phyloP scores from a whole-genome alignment of 441 rosid species.

The Aquilaria agallochum region DNA sequence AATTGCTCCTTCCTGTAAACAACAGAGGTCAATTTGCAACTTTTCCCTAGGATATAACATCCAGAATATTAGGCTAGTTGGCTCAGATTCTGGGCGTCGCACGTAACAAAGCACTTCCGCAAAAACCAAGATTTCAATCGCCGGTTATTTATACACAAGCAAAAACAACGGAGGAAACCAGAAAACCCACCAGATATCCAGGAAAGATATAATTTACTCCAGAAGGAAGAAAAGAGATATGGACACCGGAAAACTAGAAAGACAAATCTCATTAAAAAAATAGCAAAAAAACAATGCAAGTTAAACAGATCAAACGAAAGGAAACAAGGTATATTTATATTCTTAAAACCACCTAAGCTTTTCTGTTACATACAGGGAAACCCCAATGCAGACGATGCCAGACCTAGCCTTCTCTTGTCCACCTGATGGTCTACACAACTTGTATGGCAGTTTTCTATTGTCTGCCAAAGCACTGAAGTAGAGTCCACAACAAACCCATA shows the following conservation, averaged over 20 bases:
- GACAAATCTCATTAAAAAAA: conserved; percentile 13
- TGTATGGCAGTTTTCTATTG: background rate
- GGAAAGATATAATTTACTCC: no score
- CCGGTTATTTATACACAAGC: no score
- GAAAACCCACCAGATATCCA: no score
- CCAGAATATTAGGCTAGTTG: no score
- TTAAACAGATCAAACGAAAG: background rate
- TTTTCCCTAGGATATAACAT: no score
- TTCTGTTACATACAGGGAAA: conserved; percentile 18
- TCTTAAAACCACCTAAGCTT: conserved; percentile 10
- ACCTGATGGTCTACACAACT: conserved; percentile 10
- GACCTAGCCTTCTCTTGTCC: conserved; percentile 13
- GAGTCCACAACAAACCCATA: conserved; percentile 1
- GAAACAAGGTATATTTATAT: conserved; percentile 13
- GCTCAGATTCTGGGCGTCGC: no score
- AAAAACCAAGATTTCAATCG: no score
- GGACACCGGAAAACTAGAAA: conserved; percentile 7
- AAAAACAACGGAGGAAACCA: no score
- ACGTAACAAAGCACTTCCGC: no score
- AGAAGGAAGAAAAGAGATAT: background rate
- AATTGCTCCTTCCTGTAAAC: no score
- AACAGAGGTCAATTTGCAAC: no score
- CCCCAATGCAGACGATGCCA: conserved; percentile 10
- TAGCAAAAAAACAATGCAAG: conserved; percentile 6
- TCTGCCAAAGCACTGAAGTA: conserved; percentile 9